Conservation (phyloP, 1,139 yeast species). For the Saccharomyces pastorianus region DNA sequence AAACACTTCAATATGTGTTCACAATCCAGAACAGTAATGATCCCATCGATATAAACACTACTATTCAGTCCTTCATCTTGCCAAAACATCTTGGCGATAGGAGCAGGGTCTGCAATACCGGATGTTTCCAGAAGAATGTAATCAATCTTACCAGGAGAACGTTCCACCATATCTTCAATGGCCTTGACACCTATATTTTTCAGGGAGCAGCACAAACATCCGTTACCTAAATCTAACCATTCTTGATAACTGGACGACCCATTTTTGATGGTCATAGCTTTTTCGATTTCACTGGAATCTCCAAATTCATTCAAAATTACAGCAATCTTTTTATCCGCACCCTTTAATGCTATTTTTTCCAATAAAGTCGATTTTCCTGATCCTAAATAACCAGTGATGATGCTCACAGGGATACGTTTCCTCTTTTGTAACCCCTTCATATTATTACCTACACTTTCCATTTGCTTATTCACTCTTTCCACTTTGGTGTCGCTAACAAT, state of each 20-base stretch:
- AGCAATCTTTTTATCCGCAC: constrained; percentile 59
- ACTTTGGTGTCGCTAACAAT: constrained; percentile 28
- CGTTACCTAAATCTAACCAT: constrained; percentile 94
- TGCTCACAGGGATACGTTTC: constrained; percentile 80
- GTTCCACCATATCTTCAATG: constrained; percentile 74
- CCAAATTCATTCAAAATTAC: constrained; percentile 89
- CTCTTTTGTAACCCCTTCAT: constrained; percentile 12
- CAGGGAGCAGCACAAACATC: constrained; percentile 93
- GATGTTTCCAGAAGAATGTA: constrained; percentile 88
- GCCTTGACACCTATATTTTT: constrained; percentile 93
- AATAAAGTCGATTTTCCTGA: constrained; percentile 88
- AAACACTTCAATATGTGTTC: constrained; percentile 59
- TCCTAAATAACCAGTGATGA: constrained; percentile 90
- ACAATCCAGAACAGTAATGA: constrained; percentile 83
- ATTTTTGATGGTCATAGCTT: constrained; percentile 70
- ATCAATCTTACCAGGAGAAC: constrained; percentile 68
- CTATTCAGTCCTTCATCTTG: constrained; percentile 81
- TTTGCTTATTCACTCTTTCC: constrained; percentile 26
- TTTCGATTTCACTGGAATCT: constrained; percentile 82
- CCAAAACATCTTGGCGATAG: constrained; percentile 97
- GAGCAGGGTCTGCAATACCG: constrained; percentile 97
- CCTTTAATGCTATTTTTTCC: constrained; percentile 60
- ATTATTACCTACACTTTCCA: constrained; percentile 13
- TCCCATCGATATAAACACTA: constrained; percentile 83
- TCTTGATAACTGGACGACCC: constrained; percentile 62